These are phyloP conservation scores for Backusella parvicylindrica DNA, from an alignment of 192 early-diverging fungal genomes.

Conservation along the genomic window DNA sequence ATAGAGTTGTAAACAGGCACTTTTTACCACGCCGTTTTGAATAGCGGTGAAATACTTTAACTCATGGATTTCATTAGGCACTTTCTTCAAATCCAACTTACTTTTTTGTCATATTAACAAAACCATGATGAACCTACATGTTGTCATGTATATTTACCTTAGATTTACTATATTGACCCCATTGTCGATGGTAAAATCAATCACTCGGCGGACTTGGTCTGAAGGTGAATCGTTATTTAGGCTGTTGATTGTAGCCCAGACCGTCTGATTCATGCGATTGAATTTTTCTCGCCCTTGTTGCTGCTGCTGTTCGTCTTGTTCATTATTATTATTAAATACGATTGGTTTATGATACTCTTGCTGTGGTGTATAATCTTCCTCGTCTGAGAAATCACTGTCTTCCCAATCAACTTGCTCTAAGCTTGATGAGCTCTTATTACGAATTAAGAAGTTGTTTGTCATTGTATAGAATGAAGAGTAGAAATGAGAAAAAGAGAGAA, in stretches of 20 bases:
- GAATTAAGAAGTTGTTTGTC: not conserved
- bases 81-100: slow-evolving; percentile 20
- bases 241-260: slow-evolving; percentile 7
- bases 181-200: slow-evolving; percentile 27
- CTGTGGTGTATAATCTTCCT: slow-evolving; percentile 24
- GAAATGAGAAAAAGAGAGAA: not conserved
- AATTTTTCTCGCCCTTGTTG: not conserved
- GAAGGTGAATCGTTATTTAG: not conserved
- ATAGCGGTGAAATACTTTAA: slow-evolving; percentile 25
- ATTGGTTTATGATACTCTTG: slow-evolving; percentile 5
- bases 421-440: not conserved
- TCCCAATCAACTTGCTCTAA: slow-evolving; percentile 10
- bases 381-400: slow-evolving; percentile 25
- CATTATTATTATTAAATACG: not conserved
- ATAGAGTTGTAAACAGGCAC: slow-evolving; percentile 38
- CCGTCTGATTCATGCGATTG: slow-evolving; percentile 13
- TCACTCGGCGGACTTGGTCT: slow-evolving; percentile 18
- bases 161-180: slow-evolving; percentile 22
- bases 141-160: slow-evolving; percentile 9
- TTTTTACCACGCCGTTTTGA: slow-evolving; percentile 18
- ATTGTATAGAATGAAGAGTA: too few relatives aligned
- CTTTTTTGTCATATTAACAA: too few relatives aligned
- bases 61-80: slow-evolving; percentile 28
- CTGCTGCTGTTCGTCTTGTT: not conserved
- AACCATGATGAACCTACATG: too few relatives aligned